phyloP scores from a whole-genome alignment of 495 filamentous ascomycete genomes.

The Sporormia fimetaria region DNA sequence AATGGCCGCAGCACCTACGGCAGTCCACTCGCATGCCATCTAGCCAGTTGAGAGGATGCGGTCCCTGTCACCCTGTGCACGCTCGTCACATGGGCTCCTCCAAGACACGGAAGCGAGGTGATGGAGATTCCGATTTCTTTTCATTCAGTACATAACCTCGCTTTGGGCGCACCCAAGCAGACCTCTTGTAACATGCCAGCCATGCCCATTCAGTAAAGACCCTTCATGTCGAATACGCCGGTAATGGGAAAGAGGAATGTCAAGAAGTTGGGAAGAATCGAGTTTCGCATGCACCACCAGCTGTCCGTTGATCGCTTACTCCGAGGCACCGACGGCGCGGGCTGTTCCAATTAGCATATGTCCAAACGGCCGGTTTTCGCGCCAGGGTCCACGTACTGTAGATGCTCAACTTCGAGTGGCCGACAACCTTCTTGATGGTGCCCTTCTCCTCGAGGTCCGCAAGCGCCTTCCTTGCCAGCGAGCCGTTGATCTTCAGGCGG shows the following conservation, averaged over 20 bases:
- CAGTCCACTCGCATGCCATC: too few relatives aligned
- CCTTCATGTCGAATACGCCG: conserved; percentile 16
- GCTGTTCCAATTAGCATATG: conserved; percentile 9
- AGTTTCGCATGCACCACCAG: conserved; percentile 3
- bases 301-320: conserved; percentile 19
- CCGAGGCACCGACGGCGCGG: conserved; percentile 28
- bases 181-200: conserved; percentile 8
- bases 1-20: too few relatives aligned
- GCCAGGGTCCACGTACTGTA: conserved; percentile 63
- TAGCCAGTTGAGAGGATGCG: too few relatives aligned
- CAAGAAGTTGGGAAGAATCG: conserved; percentile 4
- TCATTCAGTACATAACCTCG: conserved; percentile 16
- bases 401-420: conserved; percentile 93
- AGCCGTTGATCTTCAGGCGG: conserved; percentile 99
- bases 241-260: conserved; percentile 15
- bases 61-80: too few relatives aligned
- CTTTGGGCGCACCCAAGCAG: not conserved
- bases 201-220: conserved; percentile 7
- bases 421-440: conserved; percentile 94
- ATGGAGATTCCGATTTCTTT: conserved; percentile 8
- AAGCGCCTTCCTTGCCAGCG: conserved; percentile 78
- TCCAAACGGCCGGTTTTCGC: not conserved
- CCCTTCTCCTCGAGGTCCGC: conserved; percentile 96
- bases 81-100: too few relatives aligned
- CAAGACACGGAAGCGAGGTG: not conserved